Conservation (phyloP, 108 stramenopile species). For the Fragilaria crotonensis region DNA sequence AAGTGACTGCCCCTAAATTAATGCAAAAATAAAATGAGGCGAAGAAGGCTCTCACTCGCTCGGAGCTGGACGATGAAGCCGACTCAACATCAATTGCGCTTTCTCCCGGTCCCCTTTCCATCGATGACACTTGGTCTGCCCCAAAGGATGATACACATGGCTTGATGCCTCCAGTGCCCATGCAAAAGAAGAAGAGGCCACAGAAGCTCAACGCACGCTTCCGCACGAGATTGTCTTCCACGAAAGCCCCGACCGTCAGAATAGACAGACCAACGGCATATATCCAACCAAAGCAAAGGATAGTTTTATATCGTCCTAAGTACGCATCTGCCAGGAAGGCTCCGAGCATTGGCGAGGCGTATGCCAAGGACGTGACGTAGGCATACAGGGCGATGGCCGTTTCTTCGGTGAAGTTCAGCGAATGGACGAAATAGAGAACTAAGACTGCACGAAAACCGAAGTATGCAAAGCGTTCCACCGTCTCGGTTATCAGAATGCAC, state of each 20-base stretch:
- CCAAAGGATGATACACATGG: constrained; percentile 69
- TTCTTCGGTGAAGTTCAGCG: constrained; percentile 26
- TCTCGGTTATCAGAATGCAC: constrained; percentile 45
- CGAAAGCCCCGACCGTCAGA: constrained; percentile 27
- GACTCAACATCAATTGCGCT: no score
- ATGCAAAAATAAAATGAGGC: constrained; percentile 58
- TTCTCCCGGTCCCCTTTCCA: neutral
- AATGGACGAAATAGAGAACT: constrained; percentile 39
- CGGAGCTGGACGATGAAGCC: neutral
- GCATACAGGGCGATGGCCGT: constrained; percentile 32
- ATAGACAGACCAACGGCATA: constrained; percentile 40
- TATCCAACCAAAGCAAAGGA: constrained; percentile 33
- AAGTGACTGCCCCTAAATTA: constrained; percentile 50
- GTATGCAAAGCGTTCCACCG: constrained; percentile 52
- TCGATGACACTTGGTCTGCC: constrained; percentile 43
- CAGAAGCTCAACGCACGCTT: constrained; percentile 24
- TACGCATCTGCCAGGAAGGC: constrained; percentile 39
- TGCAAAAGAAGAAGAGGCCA: constrained; percentile 45
- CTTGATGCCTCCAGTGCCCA: constrained; percentile 75
- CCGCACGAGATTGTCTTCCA: constrained; percentile 1
- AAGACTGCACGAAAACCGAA: constrained; percentile 58
- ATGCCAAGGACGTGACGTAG: constrained; percentile 29
- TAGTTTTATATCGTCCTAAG: constrained; percentile 52
- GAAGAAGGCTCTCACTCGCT: constrained; percentile 43
- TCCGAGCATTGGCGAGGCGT: constrained; percentile 46